Conservation (phyloP, 192 early-diverging fungal species). For the Rhizophagus clarus region DNA sequence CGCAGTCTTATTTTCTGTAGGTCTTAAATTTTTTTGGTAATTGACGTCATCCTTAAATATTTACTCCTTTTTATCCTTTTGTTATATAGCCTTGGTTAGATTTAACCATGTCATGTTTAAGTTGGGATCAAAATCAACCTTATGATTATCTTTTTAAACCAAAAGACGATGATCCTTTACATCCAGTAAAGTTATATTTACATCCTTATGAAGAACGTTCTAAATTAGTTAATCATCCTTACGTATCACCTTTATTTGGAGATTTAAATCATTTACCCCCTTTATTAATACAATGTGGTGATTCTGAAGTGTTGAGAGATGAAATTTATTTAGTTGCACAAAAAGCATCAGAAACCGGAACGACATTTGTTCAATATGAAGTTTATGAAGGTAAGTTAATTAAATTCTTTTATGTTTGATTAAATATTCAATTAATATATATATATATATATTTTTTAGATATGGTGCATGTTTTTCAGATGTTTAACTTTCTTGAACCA, state of each 20-base stretch:
- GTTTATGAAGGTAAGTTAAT: constrained; percentile 22
- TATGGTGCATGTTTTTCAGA: constrained; percentile 32
- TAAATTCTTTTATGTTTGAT: not conserved
- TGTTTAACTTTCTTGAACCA: constrained; percentile 23
- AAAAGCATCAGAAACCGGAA: constrained; percentile 35
- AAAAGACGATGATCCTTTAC: constrained; percentile 38
- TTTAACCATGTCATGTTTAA: constrained; percentile 53
- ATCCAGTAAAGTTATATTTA: constrained; percentile 50
- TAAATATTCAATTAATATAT: not conserved
- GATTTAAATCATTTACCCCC: constrained; percentile 51
- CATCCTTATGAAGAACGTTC: constrained; percentile 34
- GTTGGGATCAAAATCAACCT: constrained; percentile 45
- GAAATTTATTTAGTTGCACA: constrained; percentile 46
- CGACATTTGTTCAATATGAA: constrained; percentile 31
- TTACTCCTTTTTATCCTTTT: not conserved
- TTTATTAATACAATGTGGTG: constrained; percentile 56
- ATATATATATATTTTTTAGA: constrained; percentile 9
- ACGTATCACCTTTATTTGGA: constrained; percentile 57
- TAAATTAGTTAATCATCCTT: constrained; percentile 47
- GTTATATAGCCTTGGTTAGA: constrained; percentile 56
- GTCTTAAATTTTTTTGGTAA: constrained; percentile 4
- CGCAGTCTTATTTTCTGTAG: constrained; percentile 61
- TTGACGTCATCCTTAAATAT: not conserved
- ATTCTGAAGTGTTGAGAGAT: constrained; percentile 47
- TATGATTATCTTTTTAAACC: constrained; percentile 44